A percentile compares a stretch with the other conserved stretches of the same genome.
phyloP scores from a whole-genome alignment of 1,284 basidiomycete species.

The Inonotus hispidus region DNA sequence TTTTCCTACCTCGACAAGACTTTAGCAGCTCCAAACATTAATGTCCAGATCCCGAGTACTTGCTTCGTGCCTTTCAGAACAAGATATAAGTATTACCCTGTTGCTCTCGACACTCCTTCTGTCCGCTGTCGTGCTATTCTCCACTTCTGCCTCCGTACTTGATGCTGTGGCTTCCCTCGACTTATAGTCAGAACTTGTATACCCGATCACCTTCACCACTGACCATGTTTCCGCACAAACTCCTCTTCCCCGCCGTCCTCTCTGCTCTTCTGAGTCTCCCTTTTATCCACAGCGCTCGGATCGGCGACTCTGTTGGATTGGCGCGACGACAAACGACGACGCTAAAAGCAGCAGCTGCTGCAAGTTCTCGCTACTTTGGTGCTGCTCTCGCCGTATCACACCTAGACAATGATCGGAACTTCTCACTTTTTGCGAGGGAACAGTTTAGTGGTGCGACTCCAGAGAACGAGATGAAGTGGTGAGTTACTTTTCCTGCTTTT shows the following conservation, averaged over 20 bases:
- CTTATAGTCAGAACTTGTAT: no score
- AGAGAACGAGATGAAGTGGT: constrained; percentile 21
- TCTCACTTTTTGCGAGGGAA: constrained; percentile 2
- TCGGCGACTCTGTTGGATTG: neutral
- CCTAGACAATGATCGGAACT: constrained; percentile 13
- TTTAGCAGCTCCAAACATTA: no score
- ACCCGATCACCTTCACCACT: no score
- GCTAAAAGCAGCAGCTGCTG: constrained; percentile 12
- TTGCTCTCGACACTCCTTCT: no score
- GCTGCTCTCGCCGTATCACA: constrained; percentile 14
- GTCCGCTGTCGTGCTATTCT: no score
- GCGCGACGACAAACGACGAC: constrained; percentile 5
- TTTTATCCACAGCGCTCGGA: neutral
- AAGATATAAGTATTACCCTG: no score
- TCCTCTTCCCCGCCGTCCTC: neutral
- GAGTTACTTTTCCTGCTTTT: neutral
- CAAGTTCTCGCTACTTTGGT: constrained; percentile 17
- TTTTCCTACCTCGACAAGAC: no score
- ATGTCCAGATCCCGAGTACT: no score
- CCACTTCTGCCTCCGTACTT: no score
- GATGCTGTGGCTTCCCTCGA: no score
- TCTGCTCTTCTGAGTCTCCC: neutral
- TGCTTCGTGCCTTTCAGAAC: no score
- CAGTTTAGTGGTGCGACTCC: constrained; percentile 20
- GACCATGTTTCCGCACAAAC: no score